Conservation (phyloP, 306 rosid species). For the Cicer arietinum region DNA sequence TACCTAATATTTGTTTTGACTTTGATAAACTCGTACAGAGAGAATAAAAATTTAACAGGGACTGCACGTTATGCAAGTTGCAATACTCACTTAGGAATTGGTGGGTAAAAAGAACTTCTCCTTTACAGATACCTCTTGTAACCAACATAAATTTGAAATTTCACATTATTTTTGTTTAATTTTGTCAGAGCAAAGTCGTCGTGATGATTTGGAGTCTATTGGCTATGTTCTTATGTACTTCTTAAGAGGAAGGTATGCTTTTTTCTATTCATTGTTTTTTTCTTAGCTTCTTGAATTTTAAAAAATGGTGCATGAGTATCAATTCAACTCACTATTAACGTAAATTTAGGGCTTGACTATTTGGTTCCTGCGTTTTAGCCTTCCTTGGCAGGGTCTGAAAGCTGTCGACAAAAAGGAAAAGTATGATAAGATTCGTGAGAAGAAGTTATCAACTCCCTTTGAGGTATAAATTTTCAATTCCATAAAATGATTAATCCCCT, state of each 20-base stretch:
- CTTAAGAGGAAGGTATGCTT: conserved; percentile 80
- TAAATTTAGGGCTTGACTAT: conserved; percentile 35
- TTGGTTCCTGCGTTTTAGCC: conserved; percentile 59
- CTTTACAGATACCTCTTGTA: conserved; percentile 16
- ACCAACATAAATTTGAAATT: conserved; percentile 19
- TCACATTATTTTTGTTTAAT: conserved; percentile 39
- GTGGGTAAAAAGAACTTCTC: conserved; percentile 51
- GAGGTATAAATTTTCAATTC: conserved; percentile 58
- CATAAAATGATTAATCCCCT: conserved; percentile 5
- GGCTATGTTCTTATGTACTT: conserved; percentile 88
- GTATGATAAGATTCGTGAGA: conserved; percentile 82
- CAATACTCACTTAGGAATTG: conserved; percentile 85
- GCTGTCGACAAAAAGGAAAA: conserved; percentile 81
- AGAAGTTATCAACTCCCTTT: conserved; percentile 76
- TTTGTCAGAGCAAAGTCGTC: conserved; percentile 81
- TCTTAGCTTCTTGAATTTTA: conserved; percentile 19
- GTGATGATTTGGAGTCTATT: conserved; percentile 93
- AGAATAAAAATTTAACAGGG: conserved; percentile 84
- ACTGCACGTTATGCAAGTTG: conserved; percentile 93
- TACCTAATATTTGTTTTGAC: conserved; percentile 45
- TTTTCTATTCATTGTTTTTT: conserved; percentile 32
- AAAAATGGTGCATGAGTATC: conserved; percentile 32
- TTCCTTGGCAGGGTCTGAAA: conserved; percentile 95
- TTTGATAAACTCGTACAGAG: conserved; percentile 63
- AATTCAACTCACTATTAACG: conserved; percentile 21